Evolutionary conservation across 371 early-diverging fungal genomes (phyloP).

Genomic region (Rhizopus arrhizus): DNA sequence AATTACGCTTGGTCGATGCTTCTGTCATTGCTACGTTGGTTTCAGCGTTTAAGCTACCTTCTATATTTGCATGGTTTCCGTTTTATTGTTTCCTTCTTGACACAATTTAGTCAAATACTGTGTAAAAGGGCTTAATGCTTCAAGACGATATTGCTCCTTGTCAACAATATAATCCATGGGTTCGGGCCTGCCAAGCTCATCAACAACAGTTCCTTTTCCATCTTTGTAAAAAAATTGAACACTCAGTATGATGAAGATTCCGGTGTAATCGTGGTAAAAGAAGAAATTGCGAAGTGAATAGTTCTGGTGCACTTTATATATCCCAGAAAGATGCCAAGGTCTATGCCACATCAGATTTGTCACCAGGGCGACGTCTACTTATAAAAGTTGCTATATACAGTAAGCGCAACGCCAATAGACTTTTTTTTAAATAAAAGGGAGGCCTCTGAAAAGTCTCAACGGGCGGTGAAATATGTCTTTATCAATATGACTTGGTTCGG

Average conservation of each 20-base stretch:
- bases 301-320: conserved; percentile 22
- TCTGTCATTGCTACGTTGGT: conserved; percentile 1
- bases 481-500: conserved; percentile 6
- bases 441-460: too few species aligned
- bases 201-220: conserved; percentile 4
- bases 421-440: too few species aligned
- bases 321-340: too few species aligned
- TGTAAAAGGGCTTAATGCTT: conserved; percentile 4
- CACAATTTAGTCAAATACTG: conserved; percentile 1
- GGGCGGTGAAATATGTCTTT: conserved; percentile 6
- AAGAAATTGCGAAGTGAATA: conserved; percentile 12
- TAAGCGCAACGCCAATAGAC: background rate
- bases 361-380: conserved; percentile 13
- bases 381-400: too few species aligned
- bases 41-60: background rate
- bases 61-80: too few species aligned
- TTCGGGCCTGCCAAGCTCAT: conserved; percentile 7
- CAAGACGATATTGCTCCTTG: conserved; percentile 6
- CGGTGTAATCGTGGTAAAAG: conserved; percentile 14
- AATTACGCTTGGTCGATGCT: conserved; percentile 1
- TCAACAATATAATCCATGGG: conserved; percentile 21
- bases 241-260: conserved; percentile 16
- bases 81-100: background rate
- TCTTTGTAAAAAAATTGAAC: conserved; percentile 18
- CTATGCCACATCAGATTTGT: conserved; percentile 20